Conservation (phyloP, 495 filamentous ascomycete species). For the Trichoderma reesei region DNA sequence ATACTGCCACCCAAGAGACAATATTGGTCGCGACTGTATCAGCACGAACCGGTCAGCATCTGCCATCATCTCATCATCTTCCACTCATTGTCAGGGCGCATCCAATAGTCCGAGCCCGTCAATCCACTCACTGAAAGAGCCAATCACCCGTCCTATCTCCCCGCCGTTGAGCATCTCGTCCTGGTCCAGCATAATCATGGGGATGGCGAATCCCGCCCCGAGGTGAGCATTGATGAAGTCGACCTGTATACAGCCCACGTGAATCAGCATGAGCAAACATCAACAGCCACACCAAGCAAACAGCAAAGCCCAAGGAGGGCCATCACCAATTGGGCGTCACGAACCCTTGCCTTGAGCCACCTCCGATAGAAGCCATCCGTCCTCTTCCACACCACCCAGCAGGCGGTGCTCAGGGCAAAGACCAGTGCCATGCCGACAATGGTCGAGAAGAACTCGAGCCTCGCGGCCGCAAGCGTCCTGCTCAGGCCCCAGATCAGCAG, state of each 20-base stretch:
- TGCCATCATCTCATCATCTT: too few species aligned
- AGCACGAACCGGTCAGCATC: background rate
- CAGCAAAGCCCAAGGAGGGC: background rate
- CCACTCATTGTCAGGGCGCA: too few species aligned
- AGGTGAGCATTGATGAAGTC: conserved; percentile 12
- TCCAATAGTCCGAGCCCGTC: too few species aligned
- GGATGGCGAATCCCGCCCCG: conserved; percentile 11
- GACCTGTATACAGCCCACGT: background rate
- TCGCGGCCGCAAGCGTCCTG: background rate
- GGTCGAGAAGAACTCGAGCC: conserved; percentile 7
- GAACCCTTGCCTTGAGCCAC: conserved; percentile 7
- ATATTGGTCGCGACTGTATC: conserved; percentile 1
- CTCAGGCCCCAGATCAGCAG: conserved; percentile 11
- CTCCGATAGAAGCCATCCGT: background rate
- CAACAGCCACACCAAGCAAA: background rate
- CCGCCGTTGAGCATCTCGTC: conserved; percentile 7
- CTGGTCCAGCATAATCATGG: conserved; percentile 11
- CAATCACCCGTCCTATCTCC: conserved; percentile 4
- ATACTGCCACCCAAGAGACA: conserved; percentile 1
- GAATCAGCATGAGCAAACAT: conserved; percentile 5
- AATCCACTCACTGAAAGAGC: conserved; percentile 4
- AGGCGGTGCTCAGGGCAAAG: background rate
- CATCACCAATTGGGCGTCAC: too few species aligned
- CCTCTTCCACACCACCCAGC: background rate
- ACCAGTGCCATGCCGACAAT: conserved; percentile 11